These are phyloP conservation scores for Cicer arietinum DNA, from an alignment of 306 rosid genomes.

Conservation along the genomic window DNA sequence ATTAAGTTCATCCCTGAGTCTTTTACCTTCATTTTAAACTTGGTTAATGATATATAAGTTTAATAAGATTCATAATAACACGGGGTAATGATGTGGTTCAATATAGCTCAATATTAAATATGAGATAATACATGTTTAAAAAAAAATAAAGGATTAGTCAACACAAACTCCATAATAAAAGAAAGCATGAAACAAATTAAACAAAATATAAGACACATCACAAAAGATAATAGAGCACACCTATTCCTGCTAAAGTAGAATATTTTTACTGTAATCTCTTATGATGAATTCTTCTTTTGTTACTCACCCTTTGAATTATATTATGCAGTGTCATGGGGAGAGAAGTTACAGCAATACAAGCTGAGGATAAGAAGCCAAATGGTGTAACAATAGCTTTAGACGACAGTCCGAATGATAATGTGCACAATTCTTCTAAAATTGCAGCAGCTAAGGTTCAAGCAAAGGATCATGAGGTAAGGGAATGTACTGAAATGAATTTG, in stretches of 20 bases:
- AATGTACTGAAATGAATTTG: slow-evolving; percentile 54
- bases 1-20: slow-evolving; percentile 7
- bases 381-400: slow-evolving; percentile 44
- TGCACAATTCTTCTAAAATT: slow-evolving; percentile 51
- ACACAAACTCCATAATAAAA: too few relatives aligned
- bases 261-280: neutral
- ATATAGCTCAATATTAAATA: too few relatives aligned
- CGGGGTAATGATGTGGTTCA: too few relatives aligned
- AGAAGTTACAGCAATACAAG: slow-evolving; percentile 62
- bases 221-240: neutral
- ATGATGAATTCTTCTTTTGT: slow-evolving; percentile 5
- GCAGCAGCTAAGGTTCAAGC: slow-evolving; percentile 52
- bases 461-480: slow-evolving; percentile 67
- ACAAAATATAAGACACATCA: neutral
- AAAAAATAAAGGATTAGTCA: too few relatives aligned
- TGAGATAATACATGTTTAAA: too few relatives aligned
- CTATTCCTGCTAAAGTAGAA: slow-evolving; percentile 32
- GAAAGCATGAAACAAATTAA: neutral
- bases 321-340: slow-evolving; percentile 88
- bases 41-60: too few relatives aligned
- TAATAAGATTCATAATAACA: too few relatives aligned
- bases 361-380: slow-evolving; percentile 61
- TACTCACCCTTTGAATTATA: slow-evolving; percentile 36
- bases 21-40: neutral
- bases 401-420: slow-evolving; percentile 56